Evolutionary conservation across 768 basidiomycete genomes (phyloP).

Genomic region (Steccherinum ochraceum): DNA sequence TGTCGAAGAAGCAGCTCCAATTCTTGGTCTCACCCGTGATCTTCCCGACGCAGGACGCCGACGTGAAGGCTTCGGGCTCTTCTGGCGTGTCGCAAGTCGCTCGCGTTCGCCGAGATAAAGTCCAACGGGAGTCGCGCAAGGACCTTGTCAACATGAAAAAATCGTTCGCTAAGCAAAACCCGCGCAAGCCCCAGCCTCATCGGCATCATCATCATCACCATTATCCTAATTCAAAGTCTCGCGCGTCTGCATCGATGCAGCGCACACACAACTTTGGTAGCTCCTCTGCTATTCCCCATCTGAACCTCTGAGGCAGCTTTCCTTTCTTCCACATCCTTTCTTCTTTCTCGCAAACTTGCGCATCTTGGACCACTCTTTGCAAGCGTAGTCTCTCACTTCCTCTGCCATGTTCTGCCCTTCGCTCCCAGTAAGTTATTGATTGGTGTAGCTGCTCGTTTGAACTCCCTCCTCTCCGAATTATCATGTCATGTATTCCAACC

Average conservation of each 20-base stretch:
- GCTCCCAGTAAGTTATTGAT: background rate
- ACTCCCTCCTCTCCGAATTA: background rate
- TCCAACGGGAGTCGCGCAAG: slow-evolving; percentile 15
- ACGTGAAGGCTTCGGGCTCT: slow-evolving; percentile 29
- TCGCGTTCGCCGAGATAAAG: background rate
- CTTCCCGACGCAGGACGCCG: slow-evolving; percentile 54
- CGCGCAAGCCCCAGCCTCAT: slow-evolving; percentile 35
- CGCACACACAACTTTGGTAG: slow-evolving; percentile 19
- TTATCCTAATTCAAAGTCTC: slow-evolving; percentile 59
- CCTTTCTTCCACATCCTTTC: background rate
- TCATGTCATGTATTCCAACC: background rate
- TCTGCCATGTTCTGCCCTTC: background rate
- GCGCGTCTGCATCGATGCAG: slow-evolving; percentile 51
- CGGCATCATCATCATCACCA: slow-evolving; percentile 54
- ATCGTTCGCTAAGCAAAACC: slow-evolving; percentile 18
- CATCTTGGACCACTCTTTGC: no score
- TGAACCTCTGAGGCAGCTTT: background rate
- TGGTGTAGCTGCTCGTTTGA: background rate
- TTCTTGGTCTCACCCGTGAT: slow-evolving; percentile 45
- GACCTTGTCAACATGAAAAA: background rate
- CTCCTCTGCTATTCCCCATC: background rate
- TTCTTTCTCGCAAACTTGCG: no score
- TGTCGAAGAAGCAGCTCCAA: slow-evolving; percentile 8
- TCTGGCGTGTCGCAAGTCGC: background rate
- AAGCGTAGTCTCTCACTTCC: background rate